Evolutionary conservation across 2,329 filamentous ascomycete species (phyloP), one percentile per base, ranked within the genome.

Genomic region (Fusarium phyllophilum): DNA sequence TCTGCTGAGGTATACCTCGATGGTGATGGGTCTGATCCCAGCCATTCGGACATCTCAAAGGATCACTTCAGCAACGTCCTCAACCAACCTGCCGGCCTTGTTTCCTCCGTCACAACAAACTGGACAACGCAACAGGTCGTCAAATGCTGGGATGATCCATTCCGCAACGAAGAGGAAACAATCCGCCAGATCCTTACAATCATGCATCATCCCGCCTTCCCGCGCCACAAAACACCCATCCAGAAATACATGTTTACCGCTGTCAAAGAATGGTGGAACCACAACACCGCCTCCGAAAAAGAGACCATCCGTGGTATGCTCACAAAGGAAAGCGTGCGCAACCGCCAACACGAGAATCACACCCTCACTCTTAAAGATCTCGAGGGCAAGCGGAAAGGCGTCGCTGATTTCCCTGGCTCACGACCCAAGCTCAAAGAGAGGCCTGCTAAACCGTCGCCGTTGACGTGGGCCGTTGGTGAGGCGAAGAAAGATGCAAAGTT

Each of bases 141-240:
- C 20, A 74, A 72, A 31, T 80, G 78, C 46, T 97, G 94, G 93
- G 93, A 97, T 70, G 91, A 97, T 78, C 88, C 91, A 5, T 77
- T 75, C 17, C 5, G 89, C 4, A 89, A 93, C 1, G 91, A 94
- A 17, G 88, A 95, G 26, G 91, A 95, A 79, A 91, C 97, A 1
- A 86, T 95, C 69, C 85, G 92, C 68, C 94, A 97, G 73, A 90
- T 96, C 34, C 82, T 94, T 46, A 88, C 89, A 24, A 90, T 93
- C 10, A 95, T 97, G 84, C 95, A 98, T 80, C 95, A 98, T 79
- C 95, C 95, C 0, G 92, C 92, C 5, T 85, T 94, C 44, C 90
- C 94, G 15, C 63, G 74, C 7, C 89, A 91, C 67, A 87, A 87
- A 69, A 87, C 92, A 63, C 91, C 96, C 79, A 90, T 95, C 36